phyloP scores from a whole-genome alignment of 805 yeast genomes.

The Wickerhamiella spandovensis region DNA sequence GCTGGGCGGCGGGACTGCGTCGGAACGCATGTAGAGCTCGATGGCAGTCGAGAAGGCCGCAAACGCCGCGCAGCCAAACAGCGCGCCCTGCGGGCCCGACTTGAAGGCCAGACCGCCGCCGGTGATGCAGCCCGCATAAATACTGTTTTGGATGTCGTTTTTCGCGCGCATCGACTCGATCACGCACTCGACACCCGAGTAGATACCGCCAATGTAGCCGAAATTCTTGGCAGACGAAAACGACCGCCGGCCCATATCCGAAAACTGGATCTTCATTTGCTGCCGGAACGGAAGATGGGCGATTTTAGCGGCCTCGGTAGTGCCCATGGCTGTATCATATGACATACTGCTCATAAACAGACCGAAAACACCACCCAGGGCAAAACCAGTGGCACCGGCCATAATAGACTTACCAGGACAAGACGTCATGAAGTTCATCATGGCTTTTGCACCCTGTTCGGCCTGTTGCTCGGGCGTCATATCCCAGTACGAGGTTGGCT shows the following conservation, averaged over 20 bases:
- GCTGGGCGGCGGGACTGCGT: constrained; percentile 67
- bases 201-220: constrained; percentile 83
- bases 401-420: constrained; percentile 90
- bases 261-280: constrained; percentile 80
- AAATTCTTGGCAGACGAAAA: constrained; percentile 83
- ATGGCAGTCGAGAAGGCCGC: constrained; percentile 71
- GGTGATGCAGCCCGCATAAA: constrained; percentile 87
- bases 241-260: constrained; percentile 87
- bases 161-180: constrained; percentile 79
- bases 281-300: constrained; percentile 81
- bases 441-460: constrained; percentile 70
- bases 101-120: constrained; percentile 92
- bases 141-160: constrained; percentile 84
- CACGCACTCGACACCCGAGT: constrained; percentile 84
- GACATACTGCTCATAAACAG: constrained; percentile 73
- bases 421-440: constrained; percentile 73
- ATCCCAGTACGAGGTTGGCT: constrained; percentile 35
- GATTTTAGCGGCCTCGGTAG: constrained; percentile 39
- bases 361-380: constrained; percentile 90
- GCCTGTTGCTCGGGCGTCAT: constrained; percentile 91
- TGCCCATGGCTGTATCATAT: constrained; percentile 63
- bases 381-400: constrained; percentile 90
- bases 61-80: constrained; percentile 92
- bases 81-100: constrained; percentile 87
- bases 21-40: constrained; percentile 76